phyloP scores from a whole-genome alignment of 2,329 filamentous ascomycete genomes.

The Colletotrichum gigasporum region DNA sequence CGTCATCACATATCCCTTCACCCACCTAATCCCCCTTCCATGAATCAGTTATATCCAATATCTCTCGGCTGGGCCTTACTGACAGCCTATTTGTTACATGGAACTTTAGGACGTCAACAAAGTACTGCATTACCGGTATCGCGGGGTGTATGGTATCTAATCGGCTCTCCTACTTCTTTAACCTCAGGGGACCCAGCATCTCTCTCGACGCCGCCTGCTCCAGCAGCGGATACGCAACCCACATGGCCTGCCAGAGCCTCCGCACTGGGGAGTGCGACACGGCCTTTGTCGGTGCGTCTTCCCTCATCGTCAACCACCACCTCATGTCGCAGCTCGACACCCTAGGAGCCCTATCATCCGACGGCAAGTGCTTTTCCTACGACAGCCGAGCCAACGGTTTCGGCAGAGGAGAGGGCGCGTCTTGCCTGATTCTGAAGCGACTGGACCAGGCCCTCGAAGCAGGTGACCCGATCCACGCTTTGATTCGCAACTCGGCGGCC shows the following conservation, averaged over 20 bases:
- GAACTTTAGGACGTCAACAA: too few species aligned
- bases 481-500: slow-evolving; percentile 37
- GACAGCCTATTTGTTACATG: too few species aligned
- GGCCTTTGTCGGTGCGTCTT: slow-evolving; percentile 44
- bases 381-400: slow-evolving; percentile 52
- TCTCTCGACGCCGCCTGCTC: slow-evolving; percentile 48
- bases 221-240: slow-evolving; percentile 39
- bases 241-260: slow-evolving; percentile 42
- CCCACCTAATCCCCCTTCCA: too few species aligned
- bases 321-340: slow-evolving; percentile 24
- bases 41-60: too few species aligned
- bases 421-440: slow-evolving; percentile 50
- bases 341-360: slow-evolving; percentile 37
- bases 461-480: slow-evolving; percentile 45
- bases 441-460: slow-evolving; percentile 50
- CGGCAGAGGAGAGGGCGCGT: slow-evolving; percentile 52
- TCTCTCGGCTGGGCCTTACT: too few species aligned
- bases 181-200: slow-evolving; percentile 37
- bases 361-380: slow-evolving; percentile 38
- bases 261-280: slow-evolving; percentile 36
- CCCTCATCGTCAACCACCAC: slow-evolving; percentile 37
- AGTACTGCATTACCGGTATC: slow-evolving; percentile 35
- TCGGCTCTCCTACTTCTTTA: slow-evolving; percentile 41
- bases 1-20: not conserved
- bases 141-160: slow-evolving; percentile 41